Evolutionary conservation across 306 rosid species (phyloP), one percentile per base, ranked within the genome.

Genomic region (Trichosanthes truncata): DNA sequence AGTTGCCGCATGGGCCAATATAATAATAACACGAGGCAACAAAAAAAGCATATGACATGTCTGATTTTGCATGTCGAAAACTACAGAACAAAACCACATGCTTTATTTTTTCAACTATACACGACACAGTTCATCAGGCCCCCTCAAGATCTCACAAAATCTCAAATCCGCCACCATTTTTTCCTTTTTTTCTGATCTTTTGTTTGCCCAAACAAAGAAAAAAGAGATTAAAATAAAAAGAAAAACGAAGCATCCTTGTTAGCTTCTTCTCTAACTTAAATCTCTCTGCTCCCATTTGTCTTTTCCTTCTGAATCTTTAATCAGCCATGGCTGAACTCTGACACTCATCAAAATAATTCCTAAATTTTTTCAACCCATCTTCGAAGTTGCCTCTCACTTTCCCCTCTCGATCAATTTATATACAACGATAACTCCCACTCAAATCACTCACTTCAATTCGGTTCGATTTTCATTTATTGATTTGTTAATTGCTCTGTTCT

Each of bases 331-430:
- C 49, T 2, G 43, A 15, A 17, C 20, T 7, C 68, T 31, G 40
- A 65, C 46, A 65, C 41, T 25, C 15, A 10, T 29, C 69, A 26
- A 4, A 61, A 20, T 57, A 52, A 52, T 52, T 52, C 59, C 18
- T 52, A n/a, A 60, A 25, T 0, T 6, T 5, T 69, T 69, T 68
- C 20, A n/a, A 41, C 35, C 31, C 76, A 69, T 41, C 23, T 23
- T 26, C 21, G 77, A 45, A 71, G 10, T 17, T 71, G 38, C 77
- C 56, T 71, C 77, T 46, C 77, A 41, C 57, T 71, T 71, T 71
- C 77, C 77, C 13, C 1, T 7, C 25, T 45, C 49, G 9, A 68
- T 71, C 40, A 5, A 13, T 71, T 45, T 71, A 43, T 71, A 71
- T 11, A 43, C 8, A 71, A 6, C 1, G 21, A 43, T 71, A 18